These are phyloP conservation scores for Xanthoconium separans DNA, from an alignment of 1,284 basidiomycete species.

Conservation along the genomic window DNA sequence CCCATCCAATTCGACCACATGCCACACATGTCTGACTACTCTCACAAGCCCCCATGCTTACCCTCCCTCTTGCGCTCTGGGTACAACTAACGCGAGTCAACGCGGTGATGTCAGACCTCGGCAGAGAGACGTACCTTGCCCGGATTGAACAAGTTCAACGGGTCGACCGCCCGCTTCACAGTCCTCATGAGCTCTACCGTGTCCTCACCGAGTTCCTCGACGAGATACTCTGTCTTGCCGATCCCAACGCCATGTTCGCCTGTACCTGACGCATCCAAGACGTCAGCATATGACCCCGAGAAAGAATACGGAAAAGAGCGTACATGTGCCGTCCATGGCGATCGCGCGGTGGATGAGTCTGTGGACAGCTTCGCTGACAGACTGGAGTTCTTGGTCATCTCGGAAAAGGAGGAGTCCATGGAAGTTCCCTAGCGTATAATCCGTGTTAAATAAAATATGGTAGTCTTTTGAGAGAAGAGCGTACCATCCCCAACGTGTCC, in stretches of 20 bases:
- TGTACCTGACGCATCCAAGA: constrained; percentile 39
- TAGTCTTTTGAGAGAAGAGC: constrained; percentile 23
- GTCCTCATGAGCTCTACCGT: constrained; percentile 81
- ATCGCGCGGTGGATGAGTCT: constrained; percentile 68
- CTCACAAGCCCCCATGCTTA: background rate
- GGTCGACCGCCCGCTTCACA: constrained; percentile 76
- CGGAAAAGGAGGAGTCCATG: constrained; percentile 70
- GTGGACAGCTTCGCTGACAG: constrained; percentile 61
- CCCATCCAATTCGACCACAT: background rate
- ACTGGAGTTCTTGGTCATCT: constrained; percentile 56
- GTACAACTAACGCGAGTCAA: constrained; percentile 20
- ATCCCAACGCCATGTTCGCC: constrained; percentile 76
- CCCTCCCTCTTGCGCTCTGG: constrained; percentile 9
- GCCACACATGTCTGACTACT: background rate
- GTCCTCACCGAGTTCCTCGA: constrained; percentile 71
- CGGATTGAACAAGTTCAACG: constrained; percentile 77
- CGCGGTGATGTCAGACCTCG: background rate
- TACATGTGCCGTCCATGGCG: constrained; percentile 71
- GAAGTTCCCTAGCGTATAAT: constrained; percentile 49
- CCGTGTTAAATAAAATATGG: constrained; percentile 17
- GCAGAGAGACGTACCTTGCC: constrained; percentile 53
- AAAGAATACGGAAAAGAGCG: constrained; percentile 20
- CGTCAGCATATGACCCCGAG: background rate
- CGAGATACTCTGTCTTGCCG: constrained; percentile 74
- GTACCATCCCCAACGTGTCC: constrained; percentile 88